Conservation (phyloP, 176 grass and related monocot genomes). For the Cenchrus americanus region DNA sequence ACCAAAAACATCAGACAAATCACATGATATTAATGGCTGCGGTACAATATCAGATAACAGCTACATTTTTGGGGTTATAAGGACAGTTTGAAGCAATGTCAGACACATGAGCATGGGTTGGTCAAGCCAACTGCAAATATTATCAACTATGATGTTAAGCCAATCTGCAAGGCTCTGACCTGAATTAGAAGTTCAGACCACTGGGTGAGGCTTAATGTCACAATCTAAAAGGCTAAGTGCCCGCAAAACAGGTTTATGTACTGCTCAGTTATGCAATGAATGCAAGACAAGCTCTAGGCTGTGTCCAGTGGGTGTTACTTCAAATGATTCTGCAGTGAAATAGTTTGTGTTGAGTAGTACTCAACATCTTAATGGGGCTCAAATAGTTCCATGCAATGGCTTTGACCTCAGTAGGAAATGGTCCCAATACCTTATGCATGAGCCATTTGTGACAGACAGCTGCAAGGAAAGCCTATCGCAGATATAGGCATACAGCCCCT, state of each 20-base stretch:
- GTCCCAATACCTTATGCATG: no score
- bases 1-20: not conserved
- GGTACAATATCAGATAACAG: not conserved
- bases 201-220: not conserved
- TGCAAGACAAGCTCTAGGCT: not conserved
- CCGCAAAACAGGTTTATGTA: not conserved
- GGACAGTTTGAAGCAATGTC: not conserved
- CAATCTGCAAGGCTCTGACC: not conserved
- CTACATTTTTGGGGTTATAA: not conserved
- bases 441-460: no score
- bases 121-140: not conserved
- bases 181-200: not conserved
- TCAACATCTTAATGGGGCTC: not conserved
- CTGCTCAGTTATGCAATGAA: slow-evolving; percentile 4
- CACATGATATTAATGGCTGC: not conserved
- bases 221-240: not conserved
- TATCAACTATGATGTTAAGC: not conserved
- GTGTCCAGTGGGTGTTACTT: not conserved
- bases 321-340: not conserved
- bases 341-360: not conserved
- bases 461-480: no score
- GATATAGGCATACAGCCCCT: no score
- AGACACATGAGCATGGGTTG: not conserved
- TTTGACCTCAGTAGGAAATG: no score
- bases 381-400: not conserved